phyloP scores from a whole-genome alignment of 106 monocot species.

The Posidonia australis region DNA sequence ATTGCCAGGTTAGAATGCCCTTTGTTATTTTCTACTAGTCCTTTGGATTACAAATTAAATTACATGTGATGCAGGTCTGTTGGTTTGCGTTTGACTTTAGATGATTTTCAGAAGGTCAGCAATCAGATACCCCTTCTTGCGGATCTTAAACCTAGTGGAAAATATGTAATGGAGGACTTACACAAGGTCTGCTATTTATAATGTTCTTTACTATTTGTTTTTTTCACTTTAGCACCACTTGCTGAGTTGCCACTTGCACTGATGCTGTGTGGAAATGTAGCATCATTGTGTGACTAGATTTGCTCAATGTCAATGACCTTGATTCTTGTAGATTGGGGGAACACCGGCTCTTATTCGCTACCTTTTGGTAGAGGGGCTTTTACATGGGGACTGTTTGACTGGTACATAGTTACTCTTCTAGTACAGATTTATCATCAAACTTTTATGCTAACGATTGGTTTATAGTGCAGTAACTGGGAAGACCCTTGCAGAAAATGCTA shows the following conservation, averaged over 20 bases:
- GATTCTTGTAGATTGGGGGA: constrained; percentile 60
- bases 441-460: neutral
- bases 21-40: neutral
- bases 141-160: constrained; percentile 98
- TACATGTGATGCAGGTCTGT: constrained; percentile 58
- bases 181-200: constrained; percentile 47
- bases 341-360: constrained; percentile 87
- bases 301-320: neutral
- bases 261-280: no score
- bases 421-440: neutral
- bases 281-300: neutral
- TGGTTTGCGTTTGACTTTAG: constrained; percentile 71
- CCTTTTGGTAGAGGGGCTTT: constrained; percentile 66
- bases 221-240: neutral
- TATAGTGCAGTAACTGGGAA: constrained; percentile 81
- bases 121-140: constrained; percentile 87
- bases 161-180: constrained; percentile 99
- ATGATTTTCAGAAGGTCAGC: constrained; percentile 98
- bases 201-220: neutral
- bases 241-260: no score
- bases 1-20: constrained; percentile 63
- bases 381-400: constrained; percentile 94
- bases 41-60: neutral
- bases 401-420: constrained; percentile 22
- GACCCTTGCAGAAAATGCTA: constrained; percentile 88